Conservation (phyloP, 805 yeast genomes). For the Citeromyces matritensis region DNA sequence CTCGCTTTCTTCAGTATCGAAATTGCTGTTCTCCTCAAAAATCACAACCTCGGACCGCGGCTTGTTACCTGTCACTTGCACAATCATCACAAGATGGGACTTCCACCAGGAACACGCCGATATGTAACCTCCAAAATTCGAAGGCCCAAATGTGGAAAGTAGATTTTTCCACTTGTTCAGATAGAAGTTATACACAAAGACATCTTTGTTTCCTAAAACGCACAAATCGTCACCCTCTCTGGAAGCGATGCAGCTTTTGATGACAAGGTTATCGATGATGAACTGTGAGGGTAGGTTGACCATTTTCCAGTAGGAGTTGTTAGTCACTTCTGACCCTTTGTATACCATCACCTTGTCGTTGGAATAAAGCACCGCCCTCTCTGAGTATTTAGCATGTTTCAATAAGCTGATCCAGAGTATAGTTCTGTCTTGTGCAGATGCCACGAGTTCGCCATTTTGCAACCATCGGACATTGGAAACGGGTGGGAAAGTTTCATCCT, state of each 20-base stretch:
- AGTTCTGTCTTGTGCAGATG: conserved; percentile 7
- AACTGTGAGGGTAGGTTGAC: conserved; percentile 28
- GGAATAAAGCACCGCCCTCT: conserved; percentile 24
- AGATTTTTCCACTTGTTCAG: conserved; percentile 28
- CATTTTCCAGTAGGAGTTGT: conserved; percentile 28
- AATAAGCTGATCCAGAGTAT: conserved; percentile 11
- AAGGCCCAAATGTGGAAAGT: conserved; percentile 6
- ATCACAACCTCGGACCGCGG: conserved; percentile 2
- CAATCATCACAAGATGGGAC: conserved; percentile 9
- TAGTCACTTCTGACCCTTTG: conserved; percentile 28
- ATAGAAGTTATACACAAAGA: conserved; percentile 21
- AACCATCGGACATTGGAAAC: conserved; percentile 5
- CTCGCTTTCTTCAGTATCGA: conserved; percentile 11
- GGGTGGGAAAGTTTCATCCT: conserved; percentile 8
- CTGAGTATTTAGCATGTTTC: conserved; percentile 10
- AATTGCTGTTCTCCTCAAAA: conserved; percentile 2
- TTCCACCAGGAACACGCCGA: conserved; percentile 13
- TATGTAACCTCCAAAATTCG: not conserved
- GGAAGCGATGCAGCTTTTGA: conserved; percentile 23
- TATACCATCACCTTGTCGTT: conserved; percentile 24
- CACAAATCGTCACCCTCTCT: conserved; percentile 33
- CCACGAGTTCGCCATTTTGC: conserved; percentile 5
- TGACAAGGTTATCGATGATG: conserved; percentile 24
- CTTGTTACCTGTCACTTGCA: too few relatives aligned
- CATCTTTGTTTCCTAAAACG: conserved; percentile 31